These are phyloP conservation scores for Teratosphaeria viscida DNA, from an alignment of 2,329 filamentous ascomycete species.

Conservation along the genomic window DNA sequence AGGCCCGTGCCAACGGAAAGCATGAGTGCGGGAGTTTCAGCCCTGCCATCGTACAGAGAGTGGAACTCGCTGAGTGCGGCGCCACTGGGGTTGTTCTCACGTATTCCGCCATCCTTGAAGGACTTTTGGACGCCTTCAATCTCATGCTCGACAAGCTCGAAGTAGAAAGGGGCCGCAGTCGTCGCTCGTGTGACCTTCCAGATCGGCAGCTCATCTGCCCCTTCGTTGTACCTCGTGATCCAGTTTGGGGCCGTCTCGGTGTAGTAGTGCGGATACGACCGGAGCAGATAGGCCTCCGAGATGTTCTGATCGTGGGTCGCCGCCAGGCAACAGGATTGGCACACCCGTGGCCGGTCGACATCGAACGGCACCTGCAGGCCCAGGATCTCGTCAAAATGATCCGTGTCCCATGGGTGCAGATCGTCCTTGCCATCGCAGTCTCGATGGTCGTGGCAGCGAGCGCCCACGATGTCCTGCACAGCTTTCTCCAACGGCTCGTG, in stretches of 20 bases:
- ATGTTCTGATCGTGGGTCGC: conserved; percentile 39
- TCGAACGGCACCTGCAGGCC: conserved; percentile 16
- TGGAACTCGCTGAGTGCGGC: conserved; percentile 39
- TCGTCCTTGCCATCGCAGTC: conserved; percentile 33
- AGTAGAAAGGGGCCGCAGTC: conserved; percentile 43
- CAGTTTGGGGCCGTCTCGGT: conserved; percentile 30
- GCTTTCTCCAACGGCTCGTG: conserved; percentile 39
- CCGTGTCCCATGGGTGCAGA: conserved; percentile 33
- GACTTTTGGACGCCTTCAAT: conserved; percentile 29
- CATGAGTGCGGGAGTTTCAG: conserved; percentile 32
- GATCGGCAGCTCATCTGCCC: conserved; percentile 36
- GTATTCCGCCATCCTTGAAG: conserved; percentile 42
- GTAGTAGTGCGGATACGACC: conserved; percentile 40
- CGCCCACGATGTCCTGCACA: conserved; percentile 35
- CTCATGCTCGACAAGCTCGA: conserved; percentile 38
- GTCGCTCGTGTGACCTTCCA: conserved; percentile 45
- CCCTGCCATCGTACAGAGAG: conserved; percentile 33
- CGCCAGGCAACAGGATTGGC: conserved; percentile 36
- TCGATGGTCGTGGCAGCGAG: conserved; percentile 34
- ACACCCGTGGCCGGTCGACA: conserved; percentile 23
- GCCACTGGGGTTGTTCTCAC: conserved; percentile 41
- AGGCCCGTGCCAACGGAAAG: conserved; percentile 38
- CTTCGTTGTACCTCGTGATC: conserved; percentile 40
- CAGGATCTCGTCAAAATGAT: conserved; percentile 9
- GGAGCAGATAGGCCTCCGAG: conserved; percentile 38